These are phyloP conservation scores for Trypanosoma brucei DNA, from an alignment of 208 protist genomes.

Conservation along the genomic window DNA sequence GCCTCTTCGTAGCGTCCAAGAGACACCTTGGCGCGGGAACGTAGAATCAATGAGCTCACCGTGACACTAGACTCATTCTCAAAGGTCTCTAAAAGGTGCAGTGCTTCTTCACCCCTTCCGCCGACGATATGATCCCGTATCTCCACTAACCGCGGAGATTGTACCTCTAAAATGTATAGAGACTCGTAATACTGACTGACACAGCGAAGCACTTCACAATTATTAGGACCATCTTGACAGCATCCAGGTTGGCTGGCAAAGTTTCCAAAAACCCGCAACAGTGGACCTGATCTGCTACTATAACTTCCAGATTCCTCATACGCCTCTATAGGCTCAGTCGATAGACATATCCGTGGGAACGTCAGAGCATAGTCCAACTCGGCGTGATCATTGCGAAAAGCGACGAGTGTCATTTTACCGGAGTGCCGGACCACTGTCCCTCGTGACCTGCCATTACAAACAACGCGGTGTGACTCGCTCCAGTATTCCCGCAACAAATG, in stretches of 20 bases:
- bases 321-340: slow-evolving; percentile 40
- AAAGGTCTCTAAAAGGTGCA: too few relatives aligned
- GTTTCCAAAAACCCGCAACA: slow-evolving; percentile 38
- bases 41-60: too few relatives aligned
- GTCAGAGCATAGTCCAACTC: slow-evolving; percentile 45
- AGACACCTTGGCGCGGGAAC: too few relatives aligned
- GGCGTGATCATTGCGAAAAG: slow-evolving; percentile 28
- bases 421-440: slow-evolving; percentile 61
- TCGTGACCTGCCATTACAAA: slow-evolving; percentile 67
- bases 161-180: too few relatives aligned
- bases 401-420: slow-evolving; percentile 54
- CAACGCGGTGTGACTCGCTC: slow-evolving; percentile 40
- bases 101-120: too few relatives aligned
- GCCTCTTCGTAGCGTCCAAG: too few relatives aligned
- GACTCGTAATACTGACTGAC: too few relatives aligned
- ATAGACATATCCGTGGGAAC: slow-evolving; percentile 64
- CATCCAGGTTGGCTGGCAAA: slow-evolving; percentile 10
- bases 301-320: slow-evolving; percentile 34
- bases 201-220: too few relatives aligned
- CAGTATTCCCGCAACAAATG: slow-evolving; percentile 58
- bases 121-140: too few relatives aligned
- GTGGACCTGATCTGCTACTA: slow-evolving; percentile 26
- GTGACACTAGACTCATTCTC: too few relatives aligned
- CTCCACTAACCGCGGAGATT: too few relatives aligned
- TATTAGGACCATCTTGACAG: too few relatives aligned